Base-by-base conservation (phyloP, 164 flowering plant species). In the Hamamelis virginiana region DNA sequence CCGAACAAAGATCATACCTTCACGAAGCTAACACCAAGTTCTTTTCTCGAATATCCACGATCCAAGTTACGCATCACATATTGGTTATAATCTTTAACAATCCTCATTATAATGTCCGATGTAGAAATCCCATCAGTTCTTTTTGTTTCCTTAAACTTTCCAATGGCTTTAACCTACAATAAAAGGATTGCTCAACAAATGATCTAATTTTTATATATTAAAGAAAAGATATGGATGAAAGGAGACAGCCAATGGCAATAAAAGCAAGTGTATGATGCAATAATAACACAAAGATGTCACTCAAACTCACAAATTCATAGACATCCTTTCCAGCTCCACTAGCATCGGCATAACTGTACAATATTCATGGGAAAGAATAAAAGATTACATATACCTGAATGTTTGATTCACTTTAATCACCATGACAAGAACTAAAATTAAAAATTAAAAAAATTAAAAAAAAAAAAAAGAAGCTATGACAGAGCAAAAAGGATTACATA, bases 51-150 rank as follows among this genome's bases (percentile, higher is more conserved):
- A 74, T 92, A 95, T 67, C 99, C 99, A 78, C 98, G 94, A 61
- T 83, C 97, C 84, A 95, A 81, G 71, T 95, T 95, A 28, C 98
- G 96, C 87, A 85, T 81, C 69, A 95, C 99, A 83, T 92, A 95
- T 68, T 89, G 83, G 65, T 92, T 95, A 75, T 95, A 95, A 70
- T 95, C 99, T 79, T 91, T 95, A 11, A 95, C 91, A 69, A 92
- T 92, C 79, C 96, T 87, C 98, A 89, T 87, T 53, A 89, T 89
- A 65, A 87, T 76, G 63, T 91, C 95, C n/a, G 95, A 91, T 25
- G 97, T 91, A 63, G 97, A 91, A 50, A 91, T 85, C 27, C 97
- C 95, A 0, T 89, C 93, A 14, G 95, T 91, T 19, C 97, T 79
- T 57, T 91, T 75, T 56, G 97, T 91, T 83, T 89, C 93, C 84